Conservation (phyloP, 495 filamentous ascomycete species). For the Tuber brumale region DNA sequence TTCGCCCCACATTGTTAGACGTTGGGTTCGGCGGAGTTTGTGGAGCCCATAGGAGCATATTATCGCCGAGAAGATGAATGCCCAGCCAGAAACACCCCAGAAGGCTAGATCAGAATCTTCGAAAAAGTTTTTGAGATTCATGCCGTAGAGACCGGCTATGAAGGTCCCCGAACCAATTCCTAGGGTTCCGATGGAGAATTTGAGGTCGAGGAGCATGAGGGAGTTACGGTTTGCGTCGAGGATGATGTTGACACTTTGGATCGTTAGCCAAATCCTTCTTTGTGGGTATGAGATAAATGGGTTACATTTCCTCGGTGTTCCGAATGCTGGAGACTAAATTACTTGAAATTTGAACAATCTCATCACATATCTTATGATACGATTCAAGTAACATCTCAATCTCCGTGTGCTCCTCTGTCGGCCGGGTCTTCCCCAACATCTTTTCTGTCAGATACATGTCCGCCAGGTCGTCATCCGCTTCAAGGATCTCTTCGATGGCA, state of each 20-base stretch:
- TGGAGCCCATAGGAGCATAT: slow-evolving; percentile 74
- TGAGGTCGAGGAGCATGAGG: slow-evolving; percentile 94
- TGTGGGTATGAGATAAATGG: background rate
- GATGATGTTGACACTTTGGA: slow-evolving; percentile 78
- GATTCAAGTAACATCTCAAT: slow-evolving; percentile 94
- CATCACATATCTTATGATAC: slow-evolving; percentile 95
- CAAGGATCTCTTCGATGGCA: slow-evolving; percentile 90
- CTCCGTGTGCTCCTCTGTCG: slow-evolving; percentile 88
- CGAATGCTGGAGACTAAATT: slow-evolving; percentile 92
- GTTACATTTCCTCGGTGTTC: slow-evolving; percentile 97
- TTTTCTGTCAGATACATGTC: slow-evolving; percentile 94
- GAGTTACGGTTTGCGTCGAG: slow-evolving; percentile 97
- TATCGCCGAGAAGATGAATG: slow-evolving; percentile 63
- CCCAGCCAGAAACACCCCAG: slow-evolving; percentile 60
- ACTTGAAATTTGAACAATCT: slow-evolving; percentile 90
- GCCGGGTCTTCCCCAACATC: slow-evolving; percentile 61
- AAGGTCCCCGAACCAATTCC: slow-evolving; percentile 89
- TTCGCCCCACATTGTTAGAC: slow-evolving; percentile 71
- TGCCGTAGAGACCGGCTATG: slow-evolving; percentile 93
- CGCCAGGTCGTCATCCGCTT: slow-evolving; percentile 92
- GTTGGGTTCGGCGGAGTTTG: slow-evolving; percentile 77
- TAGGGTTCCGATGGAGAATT: slow-evolving; percentile 90
- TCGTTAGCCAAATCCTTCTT: slow-evolving; percentile 13
- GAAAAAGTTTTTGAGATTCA: slow-evolving; percentile 98
- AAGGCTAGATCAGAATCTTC: slow-evolving; percentile 94